Conservation (phyloP, 208 protist species). For the Wallacemonas collosoma region DNA sequence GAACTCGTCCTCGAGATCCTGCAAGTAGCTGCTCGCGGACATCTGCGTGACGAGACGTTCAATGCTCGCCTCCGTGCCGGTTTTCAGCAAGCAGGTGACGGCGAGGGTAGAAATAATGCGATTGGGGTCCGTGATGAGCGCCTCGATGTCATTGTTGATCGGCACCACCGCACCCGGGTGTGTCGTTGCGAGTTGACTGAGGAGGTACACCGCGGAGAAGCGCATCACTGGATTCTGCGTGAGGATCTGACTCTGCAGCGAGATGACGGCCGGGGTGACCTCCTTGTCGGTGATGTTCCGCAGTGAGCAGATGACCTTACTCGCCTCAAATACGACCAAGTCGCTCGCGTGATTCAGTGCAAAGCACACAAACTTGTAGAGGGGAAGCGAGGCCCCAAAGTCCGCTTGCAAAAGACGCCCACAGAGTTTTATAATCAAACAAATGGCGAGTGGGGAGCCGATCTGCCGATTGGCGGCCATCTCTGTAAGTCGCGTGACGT, state of each 20-base stretch:
- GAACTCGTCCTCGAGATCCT: slow-evolving; percentile 98
- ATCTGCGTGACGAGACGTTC: slow-evolving; percentile 98
- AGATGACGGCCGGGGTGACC: slow-evolving; percentile 91
- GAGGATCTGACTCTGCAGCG: slow-evolving; percentile 93
- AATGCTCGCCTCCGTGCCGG: slow-evolving; percentile 94
- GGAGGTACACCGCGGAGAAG: slow-evolving; percentile 95
- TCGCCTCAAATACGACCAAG: slow-evolving; percentile 97
- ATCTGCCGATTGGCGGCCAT: slow-evolving; percentile 82
- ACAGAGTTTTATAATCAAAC: slow-evolving; percentile 95
- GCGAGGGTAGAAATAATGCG: slow-evolving; percentile 97
- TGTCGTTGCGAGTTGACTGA: slow-evolving; percentile 89
- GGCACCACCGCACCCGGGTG: slow-evolving; percentile 87
- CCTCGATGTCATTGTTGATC: slow-evolving; percentile 97
- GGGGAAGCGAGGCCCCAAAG: slow-evolving; percentile 55
- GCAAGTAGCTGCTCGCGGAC: slow-evolving; percentile 83
- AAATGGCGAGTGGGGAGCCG: slow-evolving; percentile 93
- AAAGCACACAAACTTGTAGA: slow-evolving; percentile 93
- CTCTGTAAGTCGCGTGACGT: slow-evolving; percentile 94
- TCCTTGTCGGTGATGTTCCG: slow-evolving; percentile 86
- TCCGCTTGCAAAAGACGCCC: slow-evolving; percentile 93
- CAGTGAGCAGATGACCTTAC: slow-evolving; percentile 95
- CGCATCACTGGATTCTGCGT: slow-evolving; percentile 89
- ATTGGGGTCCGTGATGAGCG: slow-evolving; percentile 95
- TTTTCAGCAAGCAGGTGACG: slow-evolving; percentile 98
- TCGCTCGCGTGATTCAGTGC: slow-evolving; percentile 94